Base-by-base conservation (phyloP, 2,329 filamentous ascomycete species). In the Fonsecaea nubica region DNA sequence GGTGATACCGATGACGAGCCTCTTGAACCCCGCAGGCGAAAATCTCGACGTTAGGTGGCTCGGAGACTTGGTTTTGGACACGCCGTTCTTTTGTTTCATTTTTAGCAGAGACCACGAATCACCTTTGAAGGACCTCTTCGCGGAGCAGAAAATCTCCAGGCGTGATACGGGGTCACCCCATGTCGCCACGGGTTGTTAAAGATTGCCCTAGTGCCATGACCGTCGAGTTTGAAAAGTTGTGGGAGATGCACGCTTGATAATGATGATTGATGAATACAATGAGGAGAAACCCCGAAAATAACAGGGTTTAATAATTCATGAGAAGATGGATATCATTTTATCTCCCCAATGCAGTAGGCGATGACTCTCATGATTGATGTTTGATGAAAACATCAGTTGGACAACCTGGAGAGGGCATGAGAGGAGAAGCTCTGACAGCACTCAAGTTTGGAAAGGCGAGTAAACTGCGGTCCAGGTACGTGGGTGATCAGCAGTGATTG, bases 1-100 rank as follows among this genome's bases (percentile, higher is more conserved):
- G 86, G 88, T 30, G 86, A 86, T 8, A 89, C 90, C 5, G 45
- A 50, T 12, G 45, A 50, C 4, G 45, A 25, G 18, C 18, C 21
- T 4, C 8, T 12, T 12, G 4, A 1, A 18, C 18, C 18, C 25
- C 45, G 7, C 18, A 50, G 18, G 4, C 45, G 45, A 18, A 50
- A 12, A 12, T 13, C 13, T 21, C 45, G 45, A 50, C 18, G 45
- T 25, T 50, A 18, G 18, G 15, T n/a, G 8, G 40, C 40, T 12
- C 6, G 15, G 5, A 50, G 15, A 10, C 3, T 25, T 50, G 45
- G 4, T 3, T 25, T 25, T 42, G 13, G 15, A 42, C 45, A 12
- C 12, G 21, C 13, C 3, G 36, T 9, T 38, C 36, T 13, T 38
- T 12, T 12, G 5, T 50, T 12, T 25, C 25, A 1, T 30, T 21